These are phyloP conservation scores for Protomyces arabidopsidicola DNA, from an alignment of 1,139 yeast genomes.

Conservation along the genomic window DNA sequence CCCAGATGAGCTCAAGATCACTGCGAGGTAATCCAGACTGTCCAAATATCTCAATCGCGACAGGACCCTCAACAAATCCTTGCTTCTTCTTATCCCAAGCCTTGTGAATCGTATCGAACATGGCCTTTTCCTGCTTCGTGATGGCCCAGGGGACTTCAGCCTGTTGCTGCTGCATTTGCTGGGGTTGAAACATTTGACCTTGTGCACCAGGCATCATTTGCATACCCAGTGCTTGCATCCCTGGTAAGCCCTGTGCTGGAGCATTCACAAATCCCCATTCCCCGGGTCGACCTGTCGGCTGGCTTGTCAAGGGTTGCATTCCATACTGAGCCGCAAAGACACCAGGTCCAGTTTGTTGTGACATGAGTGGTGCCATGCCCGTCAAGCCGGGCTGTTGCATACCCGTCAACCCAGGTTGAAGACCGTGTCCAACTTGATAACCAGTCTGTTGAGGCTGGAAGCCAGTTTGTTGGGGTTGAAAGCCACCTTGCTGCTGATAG, in stretches of 20 bases:
- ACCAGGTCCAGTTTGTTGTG: background rate
- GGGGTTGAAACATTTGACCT: slow-evolving; percentile 38
- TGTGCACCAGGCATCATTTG: slow-evolving; percentile 68
- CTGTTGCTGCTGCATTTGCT: slow-evolving; percentile 39
- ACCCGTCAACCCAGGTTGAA: slow-evolving; percentile 38
- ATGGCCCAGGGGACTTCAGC: slow-evolving; percentile 60
- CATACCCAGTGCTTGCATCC: slow-evolving; percentile 66
- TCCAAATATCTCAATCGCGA: slow-evolving; percentile 80
- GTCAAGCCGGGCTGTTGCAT: slow-evolving; percentile 35
- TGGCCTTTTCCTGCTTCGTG: slow-evolving; percentile 75
- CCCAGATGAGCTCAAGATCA: slow-evolving; percentile 91
- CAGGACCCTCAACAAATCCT: slow-evolving; percentile 73
- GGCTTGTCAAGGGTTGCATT: slow-evolving; percentile 43
- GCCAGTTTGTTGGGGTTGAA: slow-evolving; percentile 39
- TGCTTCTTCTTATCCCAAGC: slow-evolving; percentile 73
- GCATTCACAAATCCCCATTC: slow-evolving; percentile 76
- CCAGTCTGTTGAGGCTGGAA: slow-evolving; percentile 44
- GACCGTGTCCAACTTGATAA: slow-evolving; percentile 36
- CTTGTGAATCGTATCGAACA: slow-evolving; percentile 79
- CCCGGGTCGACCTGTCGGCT: slow-evolving; percentile 67
- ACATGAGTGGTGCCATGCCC: background rate
- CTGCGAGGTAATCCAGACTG: slow-evolving; percentile 82
- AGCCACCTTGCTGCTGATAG: slow-evolving; percentile 35
- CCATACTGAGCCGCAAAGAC: slow-evolving; percentile 1
- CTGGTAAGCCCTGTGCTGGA: slow-evolving; percentile 54